Conservation (phyloP, 2,329 filamentous ascomycete species). For the Stromatinia cepivora region DNA sequence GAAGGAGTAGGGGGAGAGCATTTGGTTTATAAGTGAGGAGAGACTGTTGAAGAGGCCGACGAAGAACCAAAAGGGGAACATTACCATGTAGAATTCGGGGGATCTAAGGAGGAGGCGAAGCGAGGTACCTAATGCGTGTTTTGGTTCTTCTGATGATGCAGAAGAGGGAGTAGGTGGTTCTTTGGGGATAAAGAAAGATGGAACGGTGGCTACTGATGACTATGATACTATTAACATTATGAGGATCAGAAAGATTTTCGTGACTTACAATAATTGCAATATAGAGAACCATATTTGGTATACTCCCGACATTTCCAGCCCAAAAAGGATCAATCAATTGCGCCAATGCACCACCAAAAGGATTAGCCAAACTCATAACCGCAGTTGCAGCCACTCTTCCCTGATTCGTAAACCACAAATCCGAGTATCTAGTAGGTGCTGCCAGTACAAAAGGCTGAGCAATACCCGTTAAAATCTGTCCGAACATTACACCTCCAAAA, state of each 20-base stretch:
- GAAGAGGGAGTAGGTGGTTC: slow-evolving; percentile 75
- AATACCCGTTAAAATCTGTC: slow-evolving; percentile 85
- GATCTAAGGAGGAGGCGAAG: slow-evolving; percentile 56
- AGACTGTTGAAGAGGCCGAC: slow-evolving; percentile 93
- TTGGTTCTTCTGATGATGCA: slow-evolving; percentile 58
- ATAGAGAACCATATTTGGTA: slow-evolving; percentile 83
- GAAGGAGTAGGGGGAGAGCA: slow-evolving; percentile 84
- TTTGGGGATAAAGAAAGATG: slow-evolving; percentile 78
- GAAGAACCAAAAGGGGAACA: slow-evolving; percentile 79
- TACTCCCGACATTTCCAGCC: slow-evolving; percentile 58
- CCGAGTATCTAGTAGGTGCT: slow-evolving; percentile 86
- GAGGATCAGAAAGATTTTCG: neutral
- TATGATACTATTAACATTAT: slow-evolving; percentile 36
- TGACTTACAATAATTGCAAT: slow-evolving; percentile 74
- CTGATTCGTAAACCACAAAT: slow-evolving; percentile 86
- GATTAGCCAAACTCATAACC: slow-evolving; percentile 80
- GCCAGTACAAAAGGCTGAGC: slow-evolving; percentile 90
- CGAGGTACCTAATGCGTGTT: slow-evolving; percentile 54
- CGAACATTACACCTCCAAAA: slow-evolving; percentile 81
- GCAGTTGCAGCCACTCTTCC: slow-evolving; percentile 88
- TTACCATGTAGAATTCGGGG: slow-evolving; percentile 75
- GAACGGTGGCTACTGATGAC: slow-evolving; percentile 65
- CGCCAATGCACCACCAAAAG: slow-evolving; percentile 83
- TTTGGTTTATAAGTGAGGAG: slow-evolving; percentile 85
- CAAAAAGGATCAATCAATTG: slow-evolving; percentile 83